Conservation (phyloP, 768 basidiomycete species). For the Mycena galericulata region DNA sequence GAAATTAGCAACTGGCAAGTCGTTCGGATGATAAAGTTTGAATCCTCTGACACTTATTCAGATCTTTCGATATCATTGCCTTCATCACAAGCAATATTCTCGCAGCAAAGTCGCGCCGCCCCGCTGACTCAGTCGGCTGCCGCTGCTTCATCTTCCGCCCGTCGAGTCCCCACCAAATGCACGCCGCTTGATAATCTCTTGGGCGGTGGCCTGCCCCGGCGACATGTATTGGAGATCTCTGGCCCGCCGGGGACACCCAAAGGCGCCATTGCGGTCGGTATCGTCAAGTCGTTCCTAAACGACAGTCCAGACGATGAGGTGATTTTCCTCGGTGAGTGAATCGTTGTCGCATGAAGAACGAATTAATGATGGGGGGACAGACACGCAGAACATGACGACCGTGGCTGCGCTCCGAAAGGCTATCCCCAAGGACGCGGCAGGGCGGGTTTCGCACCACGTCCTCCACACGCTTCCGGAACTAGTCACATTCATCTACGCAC, state of each 20-base stretch:
- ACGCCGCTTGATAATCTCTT: slow-evolving; percentile 68
- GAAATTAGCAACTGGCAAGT: slow-evolving; percentile 61
- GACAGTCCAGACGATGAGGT: slow-evolving; percentile 56
- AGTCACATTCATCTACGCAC: slow-evolving; percentile 67
- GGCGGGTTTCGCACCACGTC: slow-evolving; percentile 53
- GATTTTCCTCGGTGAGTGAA: slow-evolving; percentile 70
- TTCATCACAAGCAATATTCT: slow-evolving; percentile 60
- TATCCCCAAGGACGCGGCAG: slow-evolving; percentile 38
- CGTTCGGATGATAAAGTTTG: not conserved
- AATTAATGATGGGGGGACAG: slow-evolving; percentile 45
- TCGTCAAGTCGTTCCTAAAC: slow-evolving; percentile 62
- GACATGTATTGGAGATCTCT: slow-evolving; percentile 77
- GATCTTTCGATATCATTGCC: slow-evolving; percentile 63
- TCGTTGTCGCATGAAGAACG: not conserved
- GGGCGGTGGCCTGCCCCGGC: slow-evolving; percentile 70
- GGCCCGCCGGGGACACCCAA: slow-evolving; percentile 82
- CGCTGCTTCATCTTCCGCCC: slow-evolving; percentile 47
- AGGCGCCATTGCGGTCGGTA: slow-evolving; percentile 63
- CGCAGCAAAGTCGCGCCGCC: slow-evolving; percentile 45
- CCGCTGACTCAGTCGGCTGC: slow-evolving; percentile 70
- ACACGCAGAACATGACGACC: slow-evolving; percentile 58
- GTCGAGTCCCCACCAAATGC: slow-evolving; percentile 56
- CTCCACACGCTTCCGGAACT: slow-evolving; percentile 65
- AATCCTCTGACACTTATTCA: slow-evolving; percentile 39
- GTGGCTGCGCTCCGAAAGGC: slow-evolving; percentile 44